Conservation (phyloP, 495 filamentous ascomycete species). For the Cercophora newfieldiana region DNA sequence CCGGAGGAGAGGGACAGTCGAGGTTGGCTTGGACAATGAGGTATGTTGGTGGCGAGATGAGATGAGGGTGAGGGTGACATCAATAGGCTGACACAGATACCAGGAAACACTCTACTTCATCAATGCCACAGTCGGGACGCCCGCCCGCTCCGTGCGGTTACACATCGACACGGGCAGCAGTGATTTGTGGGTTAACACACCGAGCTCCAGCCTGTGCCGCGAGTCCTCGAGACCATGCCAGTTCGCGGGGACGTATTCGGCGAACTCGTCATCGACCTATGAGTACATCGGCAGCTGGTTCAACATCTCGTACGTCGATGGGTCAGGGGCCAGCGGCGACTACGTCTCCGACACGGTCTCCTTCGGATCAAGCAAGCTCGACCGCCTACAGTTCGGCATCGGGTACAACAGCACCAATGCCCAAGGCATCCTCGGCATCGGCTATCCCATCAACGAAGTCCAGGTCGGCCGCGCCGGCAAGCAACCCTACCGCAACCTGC, state of each 20-base stretch:
- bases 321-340: conserved; percentile 75
- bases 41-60: conserved; percentile 29
- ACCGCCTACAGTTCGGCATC: conserved; percentile 79
- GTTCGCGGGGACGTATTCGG: conserved; percentile 64
- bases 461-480: conserved; percentile 62
- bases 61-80: conserved; percentile 11
- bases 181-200: conserved; percentile 84
- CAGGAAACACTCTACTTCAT: conserved; percentile 69
- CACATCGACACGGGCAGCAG: conserved; percentile 84
- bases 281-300: conserved; percentile 74
- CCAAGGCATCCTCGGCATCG: conserved; percentile 88
- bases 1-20: conserved; percentile 44
- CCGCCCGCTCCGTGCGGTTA: conserved; percentile 61
- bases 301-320: conserved; percentile 90
- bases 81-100: background rate
- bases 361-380: conserved; percentile 63
- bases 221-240: conserved; percentile 49
- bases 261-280: conserved; percentile 82
- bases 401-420: conserved; percentile 70
- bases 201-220: conserved; percentile 60
- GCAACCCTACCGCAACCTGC: conserved; percentile 74
- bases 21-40: conserved; percentile 50
- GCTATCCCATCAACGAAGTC: conserved; percentile 82
- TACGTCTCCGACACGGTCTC: conserved; percentile 78
- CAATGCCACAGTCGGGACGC: conserved; percentile 73